These are phyloP conservation scores for Mentha longifolia DNA, from an alignment of 257 asterid species.

Conservation along the genomic window DNA sequence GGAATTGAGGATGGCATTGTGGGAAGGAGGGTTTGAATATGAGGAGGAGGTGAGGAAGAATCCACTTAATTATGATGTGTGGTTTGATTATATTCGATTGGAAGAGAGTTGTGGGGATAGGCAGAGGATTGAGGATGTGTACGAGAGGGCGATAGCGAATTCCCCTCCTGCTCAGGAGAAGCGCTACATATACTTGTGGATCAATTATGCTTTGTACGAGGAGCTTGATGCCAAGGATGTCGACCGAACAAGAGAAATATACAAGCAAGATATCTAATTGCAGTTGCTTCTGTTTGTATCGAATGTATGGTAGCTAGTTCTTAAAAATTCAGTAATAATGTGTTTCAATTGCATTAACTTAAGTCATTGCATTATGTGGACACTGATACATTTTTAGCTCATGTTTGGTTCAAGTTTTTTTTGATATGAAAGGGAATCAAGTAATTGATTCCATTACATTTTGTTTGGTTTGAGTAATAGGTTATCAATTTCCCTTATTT, in stretches of 20 bases:
- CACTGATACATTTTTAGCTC: too few species aligned
- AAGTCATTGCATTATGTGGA: too few species aligned
- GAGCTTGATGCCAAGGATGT: conserved; percentile 87
- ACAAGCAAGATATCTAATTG: conserved; percentile 75
- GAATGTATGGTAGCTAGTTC: too few species aligned
- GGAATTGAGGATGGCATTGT: conserved; percentile 96
- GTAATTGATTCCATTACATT: too few species aligned
- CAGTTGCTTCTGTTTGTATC: too few species aligned
- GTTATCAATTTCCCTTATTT: too few species aligned
- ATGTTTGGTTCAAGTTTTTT: too few species aligned
- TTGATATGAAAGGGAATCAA: too few species aligned
- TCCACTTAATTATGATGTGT: conserved; percentile 80
- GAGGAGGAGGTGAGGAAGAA: conserved; percentile 90
- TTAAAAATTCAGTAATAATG: too few species aligned
- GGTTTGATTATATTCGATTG: conserved; percentile 86
- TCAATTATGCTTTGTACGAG: conserved; percentile 83
- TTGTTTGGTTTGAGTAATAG: too few species aligned
- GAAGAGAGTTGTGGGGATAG: conserved; percentile 80
- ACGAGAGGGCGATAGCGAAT: conserved; percentile 90
- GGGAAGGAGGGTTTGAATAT: conserved; percentile 87
- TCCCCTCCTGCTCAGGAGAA: conserved; percentile 93
- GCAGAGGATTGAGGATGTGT: conserved; percentile 74
- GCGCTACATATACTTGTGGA: conserved; percentile 89
- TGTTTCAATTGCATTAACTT: too few species aligned
- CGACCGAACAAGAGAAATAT: conserved; percentile 86